Conservation (phyloP, 208 protist species). For the Crithidia brevicula region DNA sequence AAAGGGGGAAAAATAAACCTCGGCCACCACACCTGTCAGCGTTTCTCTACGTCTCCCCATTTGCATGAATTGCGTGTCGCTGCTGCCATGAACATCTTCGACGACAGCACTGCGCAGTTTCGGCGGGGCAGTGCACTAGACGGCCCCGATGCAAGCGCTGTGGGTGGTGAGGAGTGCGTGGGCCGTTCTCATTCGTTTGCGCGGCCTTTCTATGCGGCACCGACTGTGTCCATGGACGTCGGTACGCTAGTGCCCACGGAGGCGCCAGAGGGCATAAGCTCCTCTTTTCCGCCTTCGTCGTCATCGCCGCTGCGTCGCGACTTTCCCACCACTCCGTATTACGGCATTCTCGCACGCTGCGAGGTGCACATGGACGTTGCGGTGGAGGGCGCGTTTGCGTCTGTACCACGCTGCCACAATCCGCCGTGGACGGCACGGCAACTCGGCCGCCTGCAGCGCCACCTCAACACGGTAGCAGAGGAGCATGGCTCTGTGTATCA, state of each 20-base stretch:
- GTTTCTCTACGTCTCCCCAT: too few species aligned
- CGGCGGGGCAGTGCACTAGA: slow-evolving; percentile 17
- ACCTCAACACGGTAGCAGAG: slow-evolving; percentile 15
- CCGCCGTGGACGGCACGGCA: slow-evolving; percentile 1
- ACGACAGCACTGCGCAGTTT: slow-evolving; percentile 13
- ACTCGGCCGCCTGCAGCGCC: slow-evolving; percentile 29
- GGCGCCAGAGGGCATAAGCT: too few species aligned
- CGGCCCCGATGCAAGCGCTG: neutral
- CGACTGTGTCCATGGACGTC: neutral
- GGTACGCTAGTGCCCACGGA: too few species aligned
- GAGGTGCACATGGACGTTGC: slow-evolving; percentile 46
- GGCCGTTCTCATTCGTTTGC: too few species aligned
- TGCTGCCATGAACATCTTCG: slow-evolving; percentile 26
- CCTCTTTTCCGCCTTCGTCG: too few species aligned
- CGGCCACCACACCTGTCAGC: too few species aligned
- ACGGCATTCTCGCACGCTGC: slow-evolving; percentile 44
- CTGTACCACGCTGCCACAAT: slow-evolving; percentile 10
- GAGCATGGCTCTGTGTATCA: slow-evolving; percentile 43
- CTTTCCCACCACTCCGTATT: slow-evolving; percentile 60
- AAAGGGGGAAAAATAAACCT: too few species aligned
- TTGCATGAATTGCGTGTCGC: neutral
- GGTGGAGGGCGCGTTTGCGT: neutral
- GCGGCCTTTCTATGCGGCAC: too few species aligned
- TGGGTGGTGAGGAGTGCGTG: too few species aligned
- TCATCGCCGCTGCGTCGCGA: neutral